These are phyloP conservation scores for Clonostachys solani DNA, from an alignment of 2,329 filamentous ascomycete genomes.

Conservation along the genomic window DNA sequence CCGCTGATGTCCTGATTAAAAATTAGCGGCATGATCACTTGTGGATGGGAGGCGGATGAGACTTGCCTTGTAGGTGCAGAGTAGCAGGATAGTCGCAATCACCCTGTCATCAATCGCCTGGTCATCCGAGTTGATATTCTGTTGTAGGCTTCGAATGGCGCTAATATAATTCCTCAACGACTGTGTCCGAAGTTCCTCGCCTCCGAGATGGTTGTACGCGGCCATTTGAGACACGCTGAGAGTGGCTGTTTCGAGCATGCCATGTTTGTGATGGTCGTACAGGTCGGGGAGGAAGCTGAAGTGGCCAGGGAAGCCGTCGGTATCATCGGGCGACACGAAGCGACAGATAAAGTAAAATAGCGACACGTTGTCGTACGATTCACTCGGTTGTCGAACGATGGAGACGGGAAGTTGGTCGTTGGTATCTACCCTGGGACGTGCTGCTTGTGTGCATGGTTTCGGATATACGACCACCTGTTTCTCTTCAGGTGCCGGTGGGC, in stretches of 20 bases:
- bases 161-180: constrained; percentile 20
- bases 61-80: constrained; percentile 20
- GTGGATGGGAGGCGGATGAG: not conserved
- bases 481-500: not conserved
- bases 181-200: constrained; percentile 15
- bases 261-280: constrained; percentile 14
- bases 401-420: not conserved
- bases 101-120: constrained; percentile 19
- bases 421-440: not conserved
- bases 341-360: constrained; percentile 25
- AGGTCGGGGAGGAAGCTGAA: constrained; percentile 22
- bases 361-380: constrained; percentile 18
- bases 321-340: constrained; percentile 20
- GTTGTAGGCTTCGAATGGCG: constrained; percentile 17
- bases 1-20: constrained; percentile 21
- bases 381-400: constrained; percentile 2
- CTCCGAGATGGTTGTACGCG: constrained; percentile 23
- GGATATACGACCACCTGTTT: no score
- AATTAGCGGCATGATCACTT: not conserved
- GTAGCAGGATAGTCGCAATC: constrained; percentile 19
- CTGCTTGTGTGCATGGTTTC: not conserved
- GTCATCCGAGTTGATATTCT: constrained; percentile 14
- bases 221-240: constrained; percentile 25
- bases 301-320: constrained; percentile 22
- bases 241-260: constrained; percentile 21